These are phyloP conservation scores for Capronia epimyces DNA, from an alignment of 2,329 filamentous ascomycete genomes.

Conservation along the genomic window DNA sequence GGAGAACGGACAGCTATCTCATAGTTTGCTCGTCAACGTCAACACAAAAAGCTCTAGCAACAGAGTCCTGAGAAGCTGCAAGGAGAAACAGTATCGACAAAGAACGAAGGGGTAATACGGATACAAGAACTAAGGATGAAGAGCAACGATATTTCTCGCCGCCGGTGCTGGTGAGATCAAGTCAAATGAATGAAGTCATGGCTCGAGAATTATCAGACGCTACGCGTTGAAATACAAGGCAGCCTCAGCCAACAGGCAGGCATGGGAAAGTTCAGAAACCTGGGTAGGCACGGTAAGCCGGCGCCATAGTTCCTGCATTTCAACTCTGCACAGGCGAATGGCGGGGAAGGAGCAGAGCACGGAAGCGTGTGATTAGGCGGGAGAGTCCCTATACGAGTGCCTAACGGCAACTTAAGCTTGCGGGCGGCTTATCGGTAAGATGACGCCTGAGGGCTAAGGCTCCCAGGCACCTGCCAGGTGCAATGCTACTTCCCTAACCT, in stretches of 20 bases:
- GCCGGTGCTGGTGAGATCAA: not conserved
- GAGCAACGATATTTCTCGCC: not conserved
- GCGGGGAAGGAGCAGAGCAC: constrained; percentile 7
- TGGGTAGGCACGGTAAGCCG: constrained; percentile 1
- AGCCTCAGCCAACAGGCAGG: not conserved
- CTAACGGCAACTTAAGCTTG: not conserved
- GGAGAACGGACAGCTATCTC: constrained; percentile 7
- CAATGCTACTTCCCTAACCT: too few species aligned
- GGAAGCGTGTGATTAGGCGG: constrained; percentile 3
- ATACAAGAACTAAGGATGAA: constrained; percentile 3
- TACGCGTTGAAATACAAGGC: not conserved
- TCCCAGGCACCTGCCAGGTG: not conserved
- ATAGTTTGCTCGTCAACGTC: constrained; percentile 9
- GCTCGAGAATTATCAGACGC: not conserved
- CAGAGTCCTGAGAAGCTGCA: too few species aligned
- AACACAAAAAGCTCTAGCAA: too few species aligned
- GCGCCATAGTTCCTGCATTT: constrained; percentile 16
- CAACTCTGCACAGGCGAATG: constrained; percentile 6
- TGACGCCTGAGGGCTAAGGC: not conserved
- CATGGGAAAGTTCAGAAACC: constrained; percentile 7
- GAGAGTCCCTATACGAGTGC: not conserved
- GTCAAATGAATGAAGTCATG: not conserved
- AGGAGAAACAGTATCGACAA: not conserved
- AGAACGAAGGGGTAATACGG: not conserved
- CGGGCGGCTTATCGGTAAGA: not conserved